These are phyloP conservation scores for Tilletia horrida DNA, from an alignment of 1,284 basidiomycete genomes.

Conservation along the genomic window DNA sequence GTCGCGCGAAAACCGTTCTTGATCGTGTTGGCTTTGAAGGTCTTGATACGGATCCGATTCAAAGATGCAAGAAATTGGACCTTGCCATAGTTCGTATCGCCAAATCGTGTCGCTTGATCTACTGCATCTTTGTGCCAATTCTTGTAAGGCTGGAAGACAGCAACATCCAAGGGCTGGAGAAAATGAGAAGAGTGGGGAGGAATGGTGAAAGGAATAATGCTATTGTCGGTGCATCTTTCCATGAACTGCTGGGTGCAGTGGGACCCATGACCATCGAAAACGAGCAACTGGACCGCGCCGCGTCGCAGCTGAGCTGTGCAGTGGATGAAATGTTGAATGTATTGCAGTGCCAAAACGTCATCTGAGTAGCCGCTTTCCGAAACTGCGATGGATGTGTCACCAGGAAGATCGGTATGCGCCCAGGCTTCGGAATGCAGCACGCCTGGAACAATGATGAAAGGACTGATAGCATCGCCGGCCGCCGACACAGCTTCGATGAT, in stretches of 20 bases:
- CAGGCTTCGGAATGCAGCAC: not conserved
- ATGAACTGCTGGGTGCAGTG: slow-evolving; percentile 56
- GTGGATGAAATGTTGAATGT: slow-evolving; percentile 55
- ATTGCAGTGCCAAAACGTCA: slow-evolving; percentile 45
- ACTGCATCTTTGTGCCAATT: not conserved
- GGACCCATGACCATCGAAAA: slow-evolving; percentile 58
- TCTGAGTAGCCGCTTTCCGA: slow-evolving; percentile 39
- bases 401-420: not conserved
- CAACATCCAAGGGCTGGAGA: slow-evolving; percentile 30
- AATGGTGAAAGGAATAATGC: slow-evolving; percentile 56
- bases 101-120: not conserved
- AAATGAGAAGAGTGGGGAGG: slow-evolving; percentile 53
- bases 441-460: not conserved
- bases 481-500: not conserved
- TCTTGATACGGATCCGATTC: not conserved
- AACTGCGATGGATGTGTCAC: not conserved
- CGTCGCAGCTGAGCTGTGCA: slow-evolving; percentile 54
- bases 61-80: not conserved
- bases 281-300: slow-evolving; percentile 46
- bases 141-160: slow-evolving; percentile 20
- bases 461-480: not conserved
- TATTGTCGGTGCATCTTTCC: slow-evolving; percentile 47
- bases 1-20: not conserved
- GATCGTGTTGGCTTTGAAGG: not conserved
- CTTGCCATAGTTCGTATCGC: not conserved